Evolutionary conservation across 2,329 filamentous ascomycete species (phyloP).

Genomic region (Exophiala sp.): DNA sequence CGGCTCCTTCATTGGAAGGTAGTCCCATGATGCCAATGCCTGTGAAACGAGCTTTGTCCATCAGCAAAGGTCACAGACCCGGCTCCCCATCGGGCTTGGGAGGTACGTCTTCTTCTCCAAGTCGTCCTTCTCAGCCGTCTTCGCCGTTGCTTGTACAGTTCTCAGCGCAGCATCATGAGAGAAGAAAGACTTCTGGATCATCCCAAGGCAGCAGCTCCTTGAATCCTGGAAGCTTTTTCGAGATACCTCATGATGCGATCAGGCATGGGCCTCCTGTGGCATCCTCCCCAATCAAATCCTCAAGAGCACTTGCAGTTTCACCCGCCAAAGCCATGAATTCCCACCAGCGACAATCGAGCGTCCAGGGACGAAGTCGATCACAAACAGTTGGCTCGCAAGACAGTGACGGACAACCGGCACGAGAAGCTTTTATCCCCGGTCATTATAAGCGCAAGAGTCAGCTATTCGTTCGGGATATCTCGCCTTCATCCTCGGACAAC

Average conservation of each 20-base stretch:
- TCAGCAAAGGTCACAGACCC: constrained; percentile 76
- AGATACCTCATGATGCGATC: constrained; percentile 60
- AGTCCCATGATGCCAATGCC: constrained; percentile 79
- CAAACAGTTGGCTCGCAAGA: constrained; percentile 94
- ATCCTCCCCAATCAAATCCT: constrained; percentile 52
- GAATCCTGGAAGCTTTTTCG: constrained; percentile 68
- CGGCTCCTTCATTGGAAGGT: constrained; percentile 71
- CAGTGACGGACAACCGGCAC: constrained; percentile 68
- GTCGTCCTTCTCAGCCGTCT: constrained; percentile 75
- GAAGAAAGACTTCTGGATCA: constrained; percentile 88
- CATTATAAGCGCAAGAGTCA: constrained; percentile 92
- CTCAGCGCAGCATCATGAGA: constrained; percentile 75
- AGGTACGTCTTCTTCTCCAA: constrained; percentile 77
- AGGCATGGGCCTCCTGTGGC: constrained; percentile 50
- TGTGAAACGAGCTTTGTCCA: constrained; percentile 76
- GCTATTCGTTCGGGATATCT: constrained; percentile 76
- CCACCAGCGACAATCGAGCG: constrained; percentile 58
- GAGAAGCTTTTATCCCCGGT: constrained; percentile 59
- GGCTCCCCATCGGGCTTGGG: constrained; percentile 77
- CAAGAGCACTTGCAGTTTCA: constrained; percentile 40
- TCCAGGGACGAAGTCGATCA: constrained; percentile 71
- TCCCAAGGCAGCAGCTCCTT: constrained; percentile 64
- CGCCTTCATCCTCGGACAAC: constrained; percentile 94
- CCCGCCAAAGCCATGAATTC: constrained; percentile 63
- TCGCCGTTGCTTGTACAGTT: constrained; percentile 96